Evolutionary conservation across 2,329 filamentous ascomycete species (phyloP), one percentile per base, ranked within the genome.

Genomic region (Teratosphaeria zuluensis): DNA sequence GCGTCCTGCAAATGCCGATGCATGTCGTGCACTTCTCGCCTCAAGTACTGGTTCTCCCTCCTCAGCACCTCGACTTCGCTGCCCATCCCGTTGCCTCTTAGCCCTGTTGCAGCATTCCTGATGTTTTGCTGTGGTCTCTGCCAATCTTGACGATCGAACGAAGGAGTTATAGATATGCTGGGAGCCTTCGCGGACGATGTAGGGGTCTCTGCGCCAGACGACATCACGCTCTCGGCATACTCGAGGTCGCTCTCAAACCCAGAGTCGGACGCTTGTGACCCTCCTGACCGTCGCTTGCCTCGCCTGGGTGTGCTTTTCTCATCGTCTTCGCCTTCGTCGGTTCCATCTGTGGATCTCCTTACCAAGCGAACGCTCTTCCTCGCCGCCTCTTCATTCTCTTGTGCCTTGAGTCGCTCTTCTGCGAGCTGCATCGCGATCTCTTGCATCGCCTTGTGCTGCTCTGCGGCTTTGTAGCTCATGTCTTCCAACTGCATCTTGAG

Each of bases 401-500:
- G 65, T 21, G 72, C 71, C 30, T 74, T 76, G 69, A 65, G 73
- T 58, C 74, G 73, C 62, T 80, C 78, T 52, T 73, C 67, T 38
- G 77, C 75, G 6, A 82, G 64, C 59, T 81, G 76, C 33, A 76
- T 72, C 0, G 75, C 75, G 64, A 83, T 72, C 38, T 77, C 76
- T 60, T 76, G 74, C 73, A 84, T 83, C 55, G 79, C 77, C 63
- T 77, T 76, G 59, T 84, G 81, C 66, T 84, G 82, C 64, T 84
- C 79, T 16, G 75, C 70, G 1, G 80, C 78, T 60, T 78, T 77
- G 35, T 76, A 76, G 4, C 81, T 80, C 77, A 85, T 81, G 42
- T 80, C 81, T 67, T 84, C 80, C 21, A 86, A 74, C 69, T 86
- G 84, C 62, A 80, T 75, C 70, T 84, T 85, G 56, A 85, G 72